Evolutionary conservation across 306 rosid genomes (phyloP).

Genomic region (Vigna nakashimae): DNA sequence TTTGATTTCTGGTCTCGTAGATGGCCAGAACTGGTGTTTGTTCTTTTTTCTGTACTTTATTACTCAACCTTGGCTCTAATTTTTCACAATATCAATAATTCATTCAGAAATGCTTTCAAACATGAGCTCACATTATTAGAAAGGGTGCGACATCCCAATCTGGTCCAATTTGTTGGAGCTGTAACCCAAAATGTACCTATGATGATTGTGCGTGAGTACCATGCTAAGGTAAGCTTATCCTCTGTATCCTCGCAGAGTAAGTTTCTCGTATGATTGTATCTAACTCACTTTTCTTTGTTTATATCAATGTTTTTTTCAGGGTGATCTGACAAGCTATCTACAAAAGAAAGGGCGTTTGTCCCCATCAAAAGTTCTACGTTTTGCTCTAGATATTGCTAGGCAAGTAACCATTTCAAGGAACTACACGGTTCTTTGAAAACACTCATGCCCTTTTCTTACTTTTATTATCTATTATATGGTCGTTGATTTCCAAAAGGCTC

Average conservation of each 20-base stretch:
- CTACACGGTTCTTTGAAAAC: constrained; percentile 24
- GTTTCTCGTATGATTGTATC: constrained; percentile 24
- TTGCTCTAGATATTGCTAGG: constrained; percentile 95
- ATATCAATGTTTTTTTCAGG: constrained; percentile 61
- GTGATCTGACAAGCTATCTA: constrained; percentile 86
- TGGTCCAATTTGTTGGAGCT: constrained; percentile 98
- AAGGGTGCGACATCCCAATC: constrained; percentile 97
- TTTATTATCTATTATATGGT: constrained; percentile 17
- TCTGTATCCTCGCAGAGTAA: constrained; percentile 21
- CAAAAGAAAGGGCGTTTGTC: constrained; percentile 93
- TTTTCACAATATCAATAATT: constrained; percentile 37
- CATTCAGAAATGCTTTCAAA: constrained; percentile 82
- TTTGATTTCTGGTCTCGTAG: constrained; percentile 37
- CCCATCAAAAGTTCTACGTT: constrained; percentile 83
- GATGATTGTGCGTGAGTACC: constrained; percentile 98
- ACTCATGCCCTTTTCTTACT: constrained; percentile 19
- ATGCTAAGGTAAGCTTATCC: constrained; percentile 74
- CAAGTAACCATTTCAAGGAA: constrained; percentile 56
- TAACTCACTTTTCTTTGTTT: constrained; percentile 44
- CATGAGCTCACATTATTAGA: constrained; percentile 87
- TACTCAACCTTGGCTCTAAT: constrained; percentile 31
- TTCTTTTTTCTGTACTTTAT: constrained; percentile 38
- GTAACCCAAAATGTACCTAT: constrained; percentile 98
- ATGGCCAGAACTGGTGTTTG: constrained; percentile 15
- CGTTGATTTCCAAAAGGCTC: constrained; percentile 33